These are phyloP conservation scores for Cercospora sesami DNA, from an alignment of 2,329 filamentous ascomycete species.

Conservation along the genomic window DNA sequence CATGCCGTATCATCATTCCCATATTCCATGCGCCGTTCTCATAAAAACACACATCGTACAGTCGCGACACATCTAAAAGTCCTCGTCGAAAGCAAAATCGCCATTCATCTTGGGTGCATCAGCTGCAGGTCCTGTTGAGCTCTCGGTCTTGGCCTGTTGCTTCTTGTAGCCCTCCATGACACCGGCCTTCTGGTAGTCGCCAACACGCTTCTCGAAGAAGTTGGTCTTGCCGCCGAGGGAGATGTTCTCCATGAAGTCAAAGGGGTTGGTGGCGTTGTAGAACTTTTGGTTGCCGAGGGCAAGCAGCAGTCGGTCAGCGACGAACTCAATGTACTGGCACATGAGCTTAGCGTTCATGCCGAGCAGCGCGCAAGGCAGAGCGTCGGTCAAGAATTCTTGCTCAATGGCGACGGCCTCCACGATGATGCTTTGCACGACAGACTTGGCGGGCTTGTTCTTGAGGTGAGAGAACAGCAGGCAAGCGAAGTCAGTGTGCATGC, in stretches of 20 bases:
- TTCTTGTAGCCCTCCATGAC: conserved; percentile 85
- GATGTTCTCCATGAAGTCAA: conserved; percentile 99
- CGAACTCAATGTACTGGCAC: conserved; percentile 99
- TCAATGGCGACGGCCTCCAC: conserved; percentile 91
- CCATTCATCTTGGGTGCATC: conserved; percentile 57
- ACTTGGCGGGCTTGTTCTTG: conserved; percentile 81
- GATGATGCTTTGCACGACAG: conserved; percentile 83
- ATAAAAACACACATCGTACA: conserved; percentile 17
- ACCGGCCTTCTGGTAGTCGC: conserved; percentile 98
- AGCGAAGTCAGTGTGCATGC: conserved; percentile 98
- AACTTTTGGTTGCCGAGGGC: conserved; percentile 92
- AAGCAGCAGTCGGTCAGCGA: conserved; percentile 90
- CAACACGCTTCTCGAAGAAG: conserved; percentile 99
- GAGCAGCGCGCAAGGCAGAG: conserved; percentile 85
- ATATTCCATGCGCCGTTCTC: conserved; percentile 18
- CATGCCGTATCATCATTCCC: conserved; percentile 15
- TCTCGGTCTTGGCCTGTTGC: conserved; percentile 41
- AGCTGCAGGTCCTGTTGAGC: conserved; percentile 33
- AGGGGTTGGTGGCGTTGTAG: conserved; percentile 92
- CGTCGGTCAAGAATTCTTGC: conserved; percentile 96
- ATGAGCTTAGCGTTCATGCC: conserved; percentile 97
- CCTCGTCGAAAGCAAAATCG: conserved; percentile 92
- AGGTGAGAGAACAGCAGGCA: conserved; percentile 97
- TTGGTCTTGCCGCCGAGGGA: conserved; percentile 99
- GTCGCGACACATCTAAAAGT: conserved; percentile 68